These are phyloP conservation scores for Phanerochaete carnosa DNA, from an alignment of 768 basidiomycete genomes.

Conservation along the genomic window DNA sequence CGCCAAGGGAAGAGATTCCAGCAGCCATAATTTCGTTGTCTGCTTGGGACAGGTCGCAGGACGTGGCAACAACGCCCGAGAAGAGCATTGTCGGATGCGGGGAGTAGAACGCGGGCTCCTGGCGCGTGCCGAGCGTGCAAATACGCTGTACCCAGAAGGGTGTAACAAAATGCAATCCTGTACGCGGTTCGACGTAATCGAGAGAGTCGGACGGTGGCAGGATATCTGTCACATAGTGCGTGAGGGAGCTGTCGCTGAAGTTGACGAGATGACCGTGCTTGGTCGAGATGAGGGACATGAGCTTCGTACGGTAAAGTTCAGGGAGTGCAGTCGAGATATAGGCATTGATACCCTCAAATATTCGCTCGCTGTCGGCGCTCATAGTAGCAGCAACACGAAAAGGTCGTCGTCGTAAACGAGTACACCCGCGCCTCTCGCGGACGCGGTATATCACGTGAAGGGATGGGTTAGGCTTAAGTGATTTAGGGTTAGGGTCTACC, in stretches of 20 bases:
- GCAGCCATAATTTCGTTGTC: conserved; percentile 75
- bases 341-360: conserved; percentile 26
- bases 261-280: conserved; percentile 46
- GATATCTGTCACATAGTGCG: conserved; percentile 58
- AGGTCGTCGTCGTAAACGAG: neutral
- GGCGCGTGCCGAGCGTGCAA: conserved; percentile 50
- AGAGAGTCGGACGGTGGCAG: conserved; percentile 53
- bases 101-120: conserved; percentile 66
- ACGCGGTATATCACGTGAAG: neutral
- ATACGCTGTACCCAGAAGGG: conserved; percentile 73
- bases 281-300: conserved; percentile 44
- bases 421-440: neutral
- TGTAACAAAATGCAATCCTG: conserved; percentile 34
- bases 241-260: conserved; percentile 34
- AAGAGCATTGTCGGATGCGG: conserved; percentile 77
- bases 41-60: conserved; percentile 57
- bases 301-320: conserved; percentile 36
- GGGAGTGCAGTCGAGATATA: conserved; percentile 49
- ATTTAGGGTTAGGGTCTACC: too few species aligned
- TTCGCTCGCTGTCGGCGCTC: neutral
- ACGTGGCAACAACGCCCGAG: conserved; percentile 76
- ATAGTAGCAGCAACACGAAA: neutral
- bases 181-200: conserved; percentile 29
- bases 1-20: conserved; percentile 73
- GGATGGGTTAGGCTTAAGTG: neutral